Percentiles rank a stretch among this genome's conserved stretches.
Conservation (phyloP, 768 basidiomycete genomes). For the Coprinellus aureogranulatus region DNA sequence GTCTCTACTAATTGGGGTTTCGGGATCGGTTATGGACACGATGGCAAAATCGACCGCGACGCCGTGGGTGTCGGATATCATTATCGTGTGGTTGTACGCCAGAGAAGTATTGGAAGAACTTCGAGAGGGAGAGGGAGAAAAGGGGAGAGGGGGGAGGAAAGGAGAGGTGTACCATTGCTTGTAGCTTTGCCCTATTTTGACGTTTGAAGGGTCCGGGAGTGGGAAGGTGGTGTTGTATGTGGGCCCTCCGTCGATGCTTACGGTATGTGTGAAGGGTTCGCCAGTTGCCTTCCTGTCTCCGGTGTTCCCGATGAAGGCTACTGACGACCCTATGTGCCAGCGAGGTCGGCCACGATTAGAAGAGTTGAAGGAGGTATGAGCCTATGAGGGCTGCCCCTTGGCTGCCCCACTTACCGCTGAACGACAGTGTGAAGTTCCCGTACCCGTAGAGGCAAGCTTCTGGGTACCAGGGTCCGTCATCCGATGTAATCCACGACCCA, state of each 20-base stretch:
- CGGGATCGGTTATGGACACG: not conserved
- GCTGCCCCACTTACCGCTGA: not conserved
- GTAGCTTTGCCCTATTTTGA: not conserved
- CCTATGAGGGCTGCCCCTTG: too few relatives aligned
- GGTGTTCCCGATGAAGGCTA: conserved; percentile 2
- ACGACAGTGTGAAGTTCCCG: not conserved
- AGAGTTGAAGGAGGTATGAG: not conserved
- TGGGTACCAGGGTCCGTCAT: not conserved
- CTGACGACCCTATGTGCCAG: not conserved
- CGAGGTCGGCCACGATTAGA: not conserved
- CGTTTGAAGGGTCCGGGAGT: not conserved
- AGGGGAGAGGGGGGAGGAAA: not conserved
- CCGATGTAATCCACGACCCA: not conserved
- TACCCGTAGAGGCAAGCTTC: not conserved
- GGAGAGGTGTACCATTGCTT: conserved; percentile 1
- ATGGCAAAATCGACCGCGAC: not conserved
- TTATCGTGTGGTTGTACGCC: not conserved
- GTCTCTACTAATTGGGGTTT: not conserved
- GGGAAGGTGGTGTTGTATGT: not conserved
- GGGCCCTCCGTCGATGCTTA: not conserved
- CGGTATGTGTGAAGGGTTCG: not conserved
- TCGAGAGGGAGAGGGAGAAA: not conserved
- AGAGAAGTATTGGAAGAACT: not conserved
- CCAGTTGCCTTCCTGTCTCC: too few relatives aligned
- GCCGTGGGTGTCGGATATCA: not conserved